Evolutionary conservation across 1,284 basidiomycete species (phyloP).

Genomic region (Hemileia vastatrix): DNA sequence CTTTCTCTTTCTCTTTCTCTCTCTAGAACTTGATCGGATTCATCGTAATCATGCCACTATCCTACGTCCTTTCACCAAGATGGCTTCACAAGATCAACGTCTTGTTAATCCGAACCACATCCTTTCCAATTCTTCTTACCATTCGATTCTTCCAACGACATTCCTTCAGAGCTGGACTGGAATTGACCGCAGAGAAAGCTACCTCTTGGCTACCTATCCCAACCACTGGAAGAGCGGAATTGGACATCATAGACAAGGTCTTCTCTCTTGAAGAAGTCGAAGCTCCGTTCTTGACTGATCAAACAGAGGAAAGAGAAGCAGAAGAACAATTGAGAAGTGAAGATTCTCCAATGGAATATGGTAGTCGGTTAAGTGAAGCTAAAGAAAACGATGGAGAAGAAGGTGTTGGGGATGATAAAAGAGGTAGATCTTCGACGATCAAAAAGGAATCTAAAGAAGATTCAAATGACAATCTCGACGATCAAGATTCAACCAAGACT

Average conservation of each 20-base stretch:
- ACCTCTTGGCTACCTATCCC: slow-evolving; percentile 9
- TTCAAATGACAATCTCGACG: background rate
- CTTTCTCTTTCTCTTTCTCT: too few species aligned
- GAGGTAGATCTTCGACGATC: too few species aligned
- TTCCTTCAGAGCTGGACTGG: slow-evolving; percentile 30
- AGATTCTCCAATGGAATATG: background rate
- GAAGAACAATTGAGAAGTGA: background rate
- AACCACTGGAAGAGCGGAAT: slow-evolving; percentile 1
- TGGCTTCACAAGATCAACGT: slow-evolving; percentile 54
- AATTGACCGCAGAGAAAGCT: slow-evolving; percentile 32
- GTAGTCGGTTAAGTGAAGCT: background rate
- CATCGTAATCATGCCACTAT: slow-evolving; percentile 56
- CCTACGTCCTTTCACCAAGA: slow-evolving; percentile 28
- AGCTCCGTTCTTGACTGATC: background rate
- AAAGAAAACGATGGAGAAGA: background rate
- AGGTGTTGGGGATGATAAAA: background rate
- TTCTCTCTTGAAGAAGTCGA: background rate
- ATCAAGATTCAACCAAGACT: background rate
- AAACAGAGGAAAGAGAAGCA: background rate
- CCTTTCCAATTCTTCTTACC: slow-evolving; percentile 68
- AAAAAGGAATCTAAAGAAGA: too few species aligned
- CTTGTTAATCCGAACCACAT: slow-evolving; percentile 56
- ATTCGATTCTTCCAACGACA: slow-evolving; percentile 79
- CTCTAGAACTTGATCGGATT: background rate
- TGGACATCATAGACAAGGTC: background rate